Percentiles rank a stretch among this genome's conserved stretches.
Evolutionary conservation across 2,329 filamentous ascomycete genomes (phyloP).

Genomic region (Didymella segeticola): DNA sequence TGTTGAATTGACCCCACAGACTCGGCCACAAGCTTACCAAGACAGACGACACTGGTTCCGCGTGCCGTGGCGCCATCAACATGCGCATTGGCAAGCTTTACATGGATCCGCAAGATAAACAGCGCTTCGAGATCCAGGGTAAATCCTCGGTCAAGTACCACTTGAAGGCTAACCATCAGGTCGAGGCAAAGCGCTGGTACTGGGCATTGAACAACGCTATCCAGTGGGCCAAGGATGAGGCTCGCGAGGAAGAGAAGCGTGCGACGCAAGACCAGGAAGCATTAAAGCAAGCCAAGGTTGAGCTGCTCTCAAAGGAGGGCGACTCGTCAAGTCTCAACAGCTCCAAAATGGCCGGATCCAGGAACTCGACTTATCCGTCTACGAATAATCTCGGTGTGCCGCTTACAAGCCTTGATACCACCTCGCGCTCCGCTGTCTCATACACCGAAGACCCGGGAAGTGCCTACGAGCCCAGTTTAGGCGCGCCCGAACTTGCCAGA

Average conservation of each 20-base stretch:
- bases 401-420: conserved; percentile 50
- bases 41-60: conserved; percentile 86
- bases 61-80: conserved; percentile 96
- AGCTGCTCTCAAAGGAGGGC: conserved; percentile 62
- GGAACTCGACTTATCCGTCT: conserved; percentile 37
- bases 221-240: conserved; percentile 97
- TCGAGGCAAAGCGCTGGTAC: conserved; percentile 98
- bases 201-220: conserved; percentile 99
- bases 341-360: conserved; percentile 38
- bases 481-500: conserved; percentile 61
- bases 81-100: conserved; percentile 95
- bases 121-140: conserved; percentile 95
- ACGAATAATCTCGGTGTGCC: conserved; percentile 58
- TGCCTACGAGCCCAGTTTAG: conserved; percentile 63
- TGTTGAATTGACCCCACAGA: neutral
- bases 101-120: conserved; percentile 98
- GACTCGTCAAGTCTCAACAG: conserved; percentile 50
- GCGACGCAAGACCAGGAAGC: conserved; percentile 76
- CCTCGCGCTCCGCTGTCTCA: conserved; percentile 54
- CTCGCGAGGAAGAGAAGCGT: conserved; percentile 84
- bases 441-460: conserved; percentile 63
- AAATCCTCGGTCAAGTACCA: conserved; percentile 99
- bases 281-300: conserved; percentile 76
- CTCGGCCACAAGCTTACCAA: conserved; percentile 14
- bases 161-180: conserved; percentile 95